Conservation (phyloP, 208 protist genomes). For the Angomonas ambiguus region DNA sequence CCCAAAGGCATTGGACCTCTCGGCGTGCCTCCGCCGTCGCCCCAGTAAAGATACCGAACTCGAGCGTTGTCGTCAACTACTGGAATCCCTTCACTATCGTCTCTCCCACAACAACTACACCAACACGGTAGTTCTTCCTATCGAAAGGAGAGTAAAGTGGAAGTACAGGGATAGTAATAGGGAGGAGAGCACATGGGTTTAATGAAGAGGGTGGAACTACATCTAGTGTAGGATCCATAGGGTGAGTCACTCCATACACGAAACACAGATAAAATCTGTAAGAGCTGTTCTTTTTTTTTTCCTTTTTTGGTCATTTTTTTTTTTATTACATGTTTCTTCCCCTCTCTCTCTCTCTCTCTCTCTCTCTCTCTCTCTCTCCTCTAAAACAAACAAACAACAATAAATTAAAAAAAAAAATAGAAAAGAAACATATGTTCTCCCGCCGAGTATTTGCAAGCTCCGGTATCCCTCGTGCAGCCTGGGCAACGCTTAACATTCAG, state of each 20-base stretch:
- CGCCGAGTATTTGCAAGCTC: conserved; percentile 79
- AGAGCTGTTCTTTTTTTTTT: not conserved
- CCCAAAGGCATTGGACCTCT: too few relatives aligned
- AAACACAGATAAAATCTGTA: not conserved
- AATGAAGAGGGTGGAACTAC: conserved; percentile 49
- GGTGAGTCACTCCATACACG: not conserved
- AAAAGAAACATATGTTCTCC: conserved; percentile 54
- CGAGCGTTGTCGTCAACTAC: too few relatives aligned
- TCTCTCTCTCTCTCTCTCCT: not conserved
- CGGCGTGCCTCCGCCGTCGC: too few relatives aligned
- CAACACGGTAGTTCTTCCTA: too few relatives aligned
- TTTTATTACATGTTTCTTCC: not conserved
- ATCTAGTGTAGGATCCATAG: too few relatives aligned
- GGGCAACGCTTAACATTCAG: conserved; percentile 63
- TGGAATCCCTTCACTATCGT: too few relatives aligned
- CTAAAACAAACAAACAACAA: conserved; percentile 1
- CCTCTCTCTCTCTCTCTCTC: conserved; percentile 1
- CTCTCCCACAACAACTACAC: too few relatives aligned
- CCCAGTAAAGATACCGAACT: too few relatives aligned
- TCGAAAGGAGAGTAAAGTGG: too few relatives aligned
- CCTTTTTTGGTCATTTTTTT: not conserved
- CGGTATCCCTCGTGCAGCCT: conserved; percentile 62
- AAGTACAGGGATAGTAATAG: too few relatives aligned
- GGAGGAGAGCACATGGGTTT: too few relatives aligned
- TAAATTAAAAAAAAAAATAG: not conserved